phyloP scores from a whole-genome alignment of 495 filamentous ascomycete genomes.

The Neurospora discreta region DNA sequence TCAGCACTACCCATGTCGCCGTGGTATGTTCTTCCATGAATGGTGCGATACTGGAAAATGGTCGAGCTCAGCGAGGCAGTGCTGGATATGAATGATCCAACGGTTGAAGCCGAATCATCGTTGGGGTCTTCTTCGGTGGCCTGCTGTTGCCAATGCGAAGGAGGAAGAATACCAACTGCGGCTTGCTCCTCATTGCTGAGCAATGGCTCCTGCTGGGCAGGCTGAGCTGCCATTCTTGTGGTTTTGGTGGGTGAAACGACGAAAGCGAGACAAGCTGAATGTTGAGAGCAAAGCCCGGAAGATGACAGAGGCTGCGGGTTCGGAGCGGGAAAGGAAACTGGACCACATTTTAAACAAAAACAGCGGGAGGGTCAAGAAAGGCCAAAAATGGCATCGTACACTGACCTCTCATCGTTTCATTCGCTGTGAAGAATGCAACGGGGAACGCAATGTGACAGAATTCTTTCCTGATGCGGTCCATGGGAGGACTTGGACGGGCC shows the following conservation, averaged over 20 bases:
- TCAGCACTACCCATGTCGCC: conserved; percentile 5
- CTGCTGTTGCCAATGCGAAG: neutral
- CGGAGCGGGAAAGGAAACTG: neutral
- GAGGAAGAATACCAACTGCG: neutral
- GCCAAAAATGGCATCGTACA: neutral
- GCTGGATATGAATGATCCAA: neutral
- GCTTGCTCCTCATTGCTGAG: neutral
- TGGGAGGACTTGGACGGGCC: neutral
- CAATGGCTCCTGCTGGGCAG: neutral
- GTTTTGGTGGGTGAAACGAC: neutral
- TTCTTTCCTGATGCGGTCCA: neutral
- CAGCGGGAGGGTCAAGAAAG: neutral
- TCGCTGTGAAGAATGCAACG: neutral
- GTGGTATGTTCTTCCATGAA: conserved; percentile 19
- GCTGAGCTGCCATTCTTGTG: neutral
- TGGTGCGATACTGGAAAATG: conserved; percentile 20
- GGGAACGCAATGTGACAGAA: neutral
- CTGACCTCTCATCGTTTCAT: neutral
- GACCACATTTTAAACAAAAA: neutral
- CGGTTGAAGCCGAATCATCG: neutral
- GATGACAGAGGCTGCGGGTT: neutral
- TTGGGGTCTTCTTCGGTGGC: neutral
- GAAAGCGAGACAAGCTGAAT: neutral
- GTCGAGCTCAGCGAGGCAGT: conserved; percentile 24
- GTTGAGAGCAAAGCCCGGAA: too few species aligned